phyloP scores from a whole-genome alignment of 345 rosid genomes.

The Geranium rotundifolium region DNA sequence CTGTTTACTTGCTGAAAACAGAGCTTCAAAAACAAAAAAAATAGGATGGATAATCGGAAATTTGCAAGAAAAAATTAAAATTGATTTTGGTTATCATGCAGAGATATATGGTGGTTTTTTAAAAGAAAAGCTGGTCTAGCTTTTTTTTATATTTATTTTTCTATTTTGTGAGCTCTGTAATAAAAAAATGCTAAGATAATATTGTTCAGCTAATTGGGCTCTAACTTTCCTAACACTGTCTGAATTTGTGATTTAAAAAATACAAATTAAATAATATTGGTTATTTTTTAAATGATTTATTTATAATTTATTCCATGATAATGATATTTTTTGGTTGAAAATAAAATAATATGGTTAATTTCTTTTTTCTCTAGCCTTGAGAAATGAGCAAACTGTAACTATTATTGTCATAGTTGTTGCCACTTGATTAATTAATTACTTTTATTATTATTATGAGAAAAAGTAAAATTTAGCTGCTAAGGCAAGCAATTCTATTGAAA shows the following conservation, averaged over 20 bases:
- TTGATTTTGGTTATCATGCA: neutral
- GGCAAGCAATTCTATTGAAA: neutral
- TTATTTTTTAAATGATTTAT: too few species aligned
- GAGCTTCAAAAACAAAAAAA: neutral
- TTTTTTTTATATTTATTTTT: too few species aligned
- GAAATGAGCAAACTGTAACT: neutral
- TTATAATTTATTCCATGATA: too few species aligned
- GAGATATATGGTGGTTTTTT: neutral
- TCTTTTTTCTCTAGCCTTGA: neutral
- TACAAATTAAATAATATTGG: neutral
- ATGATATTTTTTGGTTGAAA: too few species aligned
- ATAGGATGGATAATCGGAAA: neutral
- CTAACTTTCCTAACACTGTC: slow-evolving; percentile 15
- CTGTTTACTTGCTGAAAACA: slow-evolving; percentile 1
- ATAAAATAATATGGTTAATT: too few species aligned
- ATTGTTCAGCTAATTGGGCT: slow-evolving; percentile 9
- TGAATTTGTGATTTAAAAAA: slow-evolving; percentile 8
- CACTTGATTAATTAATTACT: too few species aligned
- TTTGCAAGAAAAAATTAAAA: neutral
- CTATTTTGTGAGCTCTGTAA: neutral
- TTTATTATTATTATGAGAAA: too few species aligned
- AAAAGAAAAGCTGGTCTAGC: neutral
- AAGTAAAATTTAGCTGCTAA: neutral
- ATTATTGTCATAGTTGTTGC: too few species aligned
- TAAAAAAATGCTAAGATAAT: neutral